Conservation (phyloP, 257 asterid genomes). For the Nicotiana obtusifolia region DNA sequence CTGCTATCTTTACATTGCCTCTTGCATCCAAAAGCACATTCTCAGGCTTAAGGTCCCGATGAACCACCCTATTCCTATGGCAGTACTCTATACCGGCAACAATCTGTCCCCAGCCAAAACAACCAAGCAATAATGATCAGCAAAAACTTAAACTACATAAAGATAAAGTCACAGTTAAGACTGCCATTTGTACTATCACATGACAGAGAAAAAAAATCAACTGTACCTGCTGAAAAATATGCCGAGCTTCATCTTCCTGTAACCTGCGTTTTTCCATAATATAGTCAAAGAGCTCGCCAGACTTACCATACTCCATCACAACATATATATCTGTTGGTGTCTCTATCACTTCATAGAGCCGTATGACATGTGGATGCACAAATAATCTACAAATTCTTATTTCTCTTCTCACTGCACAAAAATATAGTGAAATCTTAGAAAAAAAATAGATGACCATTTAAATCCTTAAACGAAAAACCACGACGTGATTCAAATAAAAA, state of each 20-base stretch:
- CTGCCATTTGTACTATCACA: neutral
- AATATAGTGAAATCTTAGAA: constrained; percentile 1
- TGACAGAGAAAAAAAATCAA: neutral
- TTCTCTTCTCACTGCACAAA: constrained; percentile 78
- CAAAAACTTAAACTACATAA: neutral
- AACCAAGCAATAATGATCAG: neutral
- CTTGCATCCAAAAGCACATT: constrained; percentile 80
- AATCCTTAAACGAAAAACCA: constrained; percentile 2
- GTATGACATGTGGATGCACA: constrained; percentile 97
- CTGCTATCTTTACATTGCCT: constrained; percentile 84
- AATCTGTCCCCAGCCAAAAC: constrained; percentile 38
- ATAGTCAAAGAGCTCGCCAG: constrained; percentile 96
- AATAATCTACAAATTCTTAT: constrained; percentile 84
- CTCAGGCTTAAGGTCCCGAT: constrained; percentile 98
- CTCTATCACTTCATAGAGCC: constrained; percentile 93
- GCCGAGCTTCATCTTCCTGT: constrained; percentile 81
- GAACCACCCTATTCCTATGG: constrained; percentile 91
- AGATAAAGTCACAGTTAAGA: neutral
- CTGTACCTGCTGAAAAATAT: constrained; percentile 87
- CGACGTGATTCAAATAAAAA: neutral
- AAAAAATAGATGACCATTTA: neutral
- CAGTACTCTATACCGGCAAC: constrained; percentile 87
- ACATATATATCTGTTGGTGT: constrained; percentile 80
- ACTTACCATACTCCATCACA: constrained; percentile 82
- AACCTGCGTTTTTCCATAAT: constrained; percentile 92